These are phyloP conservation scores for Pseudognaphalium luteoalbum DNA, from an alignment of 129 eudicot genomes.

Conservation along the genomic window DNA sequence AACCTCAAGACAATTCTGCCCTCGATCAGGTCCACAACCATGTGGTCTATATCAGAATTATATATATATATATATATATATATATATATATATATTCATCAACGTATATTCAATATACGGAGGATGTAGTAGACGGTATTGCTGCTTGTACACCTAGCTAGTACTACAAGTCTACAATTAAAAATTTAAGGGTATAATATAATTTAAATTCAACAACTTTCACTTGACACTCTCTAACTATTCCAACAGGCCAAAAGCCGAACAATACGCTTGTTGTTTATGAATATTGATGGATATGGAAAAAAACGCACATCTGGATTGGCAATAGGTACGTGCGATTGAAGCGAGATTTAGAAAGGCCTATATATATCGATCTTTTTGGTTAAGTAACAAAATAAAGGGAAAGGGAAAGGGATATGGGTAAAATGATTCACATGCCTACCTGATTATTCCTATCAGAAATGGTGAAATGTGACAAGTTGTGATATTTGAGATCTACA, in stretches of 20 bases:
- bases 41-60: slow-evolving; percentile 36
- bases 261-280: background rate
- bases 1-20: slow-evolving; percentile 33
- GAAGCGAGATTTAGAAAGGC: background rate
- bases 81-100: background rate
- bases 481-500: slow-evolving; percentile 33
- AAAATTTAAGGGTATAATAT: background rate
- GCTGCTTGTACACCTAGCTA: background rate
- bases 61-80: background rate
- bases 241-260: background rate
- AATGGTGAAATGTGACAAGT: slow-evolving; percentile 33
- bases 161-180: slow-evolving; percentile 16
- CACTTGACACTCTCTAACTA: background rate
- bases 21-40: slow-evolving; percentile 43
- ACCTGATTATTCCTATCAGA: slow-evolving; percentile 33
- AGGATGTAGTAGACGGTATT: background rate
- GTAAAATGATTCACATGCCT: slow-evolving; percentile 27
- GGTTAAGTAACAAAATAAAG: background rate
- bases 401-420: background rate
- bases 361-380: background rate
- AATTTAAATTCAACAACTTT: background rate
- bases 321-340: background rate
- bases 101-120: background rate
- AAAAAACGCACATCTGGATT: background rate
- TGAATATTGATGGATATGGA: background rate